Percentiles rank a stretch among this genome's conserved stretches.
Conservation (phyloP, 192 early-diverging fungal species). For the Chytriomyces sp. region DNA sequence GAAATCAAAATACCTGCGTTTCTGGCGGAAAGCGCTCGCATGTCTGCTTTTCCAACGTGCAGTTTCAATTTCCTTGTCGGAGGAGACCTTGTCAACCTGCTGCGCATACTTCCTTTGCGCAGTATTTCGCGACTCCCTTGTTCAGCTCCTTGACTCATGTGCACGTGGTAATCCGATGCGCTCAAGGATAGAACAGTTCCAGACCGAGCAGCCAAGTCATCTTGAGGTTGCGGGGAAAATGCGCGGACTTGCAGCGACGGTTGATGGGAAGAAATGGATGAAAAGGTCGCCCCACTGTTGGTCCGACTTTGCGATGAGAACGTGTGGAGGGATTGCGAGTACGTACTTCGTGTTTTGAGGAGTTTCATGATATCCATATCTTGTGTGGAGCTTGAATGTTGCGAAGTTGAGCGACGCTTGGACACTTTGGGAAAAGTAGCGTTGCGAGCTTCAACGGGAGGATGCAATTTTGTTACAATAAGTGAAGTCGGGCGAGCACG, state of each 20-base stretch:
- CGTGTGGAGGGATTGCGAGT: not conserved
- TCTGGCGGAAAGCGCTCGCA: not conserved
- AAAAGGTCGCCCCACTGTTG: not conserved
- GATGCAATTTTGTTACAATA: not conserved
- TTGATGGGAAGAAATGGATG: not conserved
- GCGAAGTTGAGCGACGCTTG: not conserved
- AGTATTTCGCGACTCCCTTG: not conserved
- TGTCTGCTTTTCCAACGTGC: slow-evolving; percentile 15
- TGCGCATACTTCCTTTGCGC: not conserved
- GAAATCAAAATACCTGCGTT: slow-evolving; percentile 2
- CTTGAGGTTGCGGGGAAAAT: not conserved
- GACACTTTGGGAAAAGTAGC: not conserved
- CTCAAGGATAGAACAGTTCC: slow-evolving; percentile 16
- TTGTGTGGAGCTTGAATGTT: not conserved
- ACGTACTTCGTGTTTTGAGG: not conserved
- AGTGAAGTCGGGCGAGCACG: not conserved
- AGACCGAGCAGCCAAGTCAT: not conserved
- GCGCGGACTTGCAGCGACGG: not conserved
- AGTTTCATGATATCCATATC: not conserved
- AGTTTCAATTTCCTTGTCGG: not conserved
- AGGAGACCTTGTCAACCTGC: not conserved
- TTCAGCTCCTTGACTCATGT: not conserved
- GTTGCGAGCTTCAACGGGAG: not conserved
- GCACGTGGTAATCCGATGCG: slow-evolving; percentile 8
- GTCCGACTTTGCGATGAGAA: not conserved